phyloP scores from a whole-genome alignment of 306 rosid species.

The Mimosa pudica region DNA sequence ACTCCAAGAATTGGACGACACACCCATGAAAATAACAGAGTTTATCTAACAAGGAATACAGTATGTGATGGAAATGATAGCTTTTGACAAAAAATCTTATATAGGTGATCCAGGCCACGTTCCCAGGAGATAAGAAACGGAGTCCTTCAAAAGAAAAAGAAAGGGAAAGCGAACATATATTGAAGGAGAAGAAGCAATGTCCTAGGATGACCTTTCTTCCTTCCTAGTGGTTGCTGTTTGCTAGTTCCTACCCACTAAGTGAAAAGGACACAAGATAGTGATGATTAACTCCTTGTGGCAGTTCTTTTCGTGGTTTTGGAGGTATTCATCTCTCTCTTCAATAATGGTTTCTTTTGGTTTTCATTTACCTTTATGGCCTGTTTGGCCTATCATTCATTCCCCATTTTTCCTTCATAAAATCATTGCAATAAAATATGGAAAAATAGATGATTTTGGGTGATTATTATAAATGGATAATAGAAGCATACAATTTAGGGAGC shows the following conservation, averaged over 20 bases:
- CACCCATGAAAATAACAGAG: slow-evolving; percentile 51
- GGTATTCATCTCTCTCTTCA: neutral
- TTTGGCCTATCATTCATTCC: neutral
- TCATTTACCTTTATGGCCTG: neutral
- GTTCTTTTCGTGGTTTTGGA: neutral
- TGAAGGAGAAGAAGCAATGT: neutral
- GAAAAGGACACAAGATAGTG: neutral
- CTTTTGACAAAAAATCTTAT: neutral
- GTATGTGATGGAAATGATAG: neutral
- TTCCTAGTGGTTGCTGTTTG: neutral
- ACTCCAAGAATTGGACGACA: slow-evolving; percentile 52
- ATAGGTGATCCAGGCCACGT: neutral
- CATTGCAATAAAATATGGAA: neutral
- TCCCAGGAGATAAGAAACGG: neutral
- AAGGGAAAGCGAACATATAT: neutral
- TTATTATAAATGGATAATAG: neutral
- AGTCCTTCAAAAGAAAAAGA: too few relatives aligned
- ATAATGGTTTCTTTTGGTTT: neutral
- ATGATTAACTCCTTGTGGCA: neutral
- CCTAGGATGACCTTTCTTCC: neutral
- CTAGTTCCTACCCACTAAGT: neutral
- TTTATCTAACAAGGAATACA: slow-evolving; percentile 8
- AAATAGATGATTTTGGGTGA: too few relatives aligned
- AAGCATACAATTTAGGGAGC: neutral
- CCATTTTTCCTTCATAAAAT: neutral